Conservation (phyloP, 371 early-diverging fungal species). For the Mortierella sp. region DNA sequence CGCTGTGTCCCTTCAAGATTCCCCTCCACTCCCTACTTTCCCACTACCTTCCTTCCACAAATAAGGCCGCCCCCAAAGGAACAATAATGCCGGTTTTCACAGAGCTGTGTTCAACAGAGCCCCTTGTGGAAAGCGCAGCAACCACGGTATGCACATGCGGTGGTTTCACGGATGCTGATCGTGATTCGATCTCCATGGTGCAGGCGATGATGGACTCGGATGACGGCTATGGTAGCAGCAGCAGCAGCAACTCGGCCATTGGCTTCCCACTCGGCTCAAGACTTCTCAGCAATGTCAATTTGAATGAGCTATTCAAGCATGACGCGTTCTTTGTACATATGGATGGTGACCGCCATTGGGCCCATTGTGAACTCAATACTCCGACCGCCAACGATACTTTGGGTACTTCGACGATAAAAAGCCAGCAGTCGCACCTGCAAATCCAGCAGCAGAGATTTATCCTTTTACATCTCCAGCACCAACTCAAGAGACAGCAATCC, state of each 20-base stretch:
- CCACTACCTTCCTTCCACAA: too few relatives aligned
- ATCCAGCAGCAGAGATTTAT: background rate
- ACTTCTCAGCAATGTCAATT: background rate
- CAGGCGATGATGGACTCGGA: slow-evolving; percentile 1
- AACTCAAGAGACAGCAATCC: background rate
- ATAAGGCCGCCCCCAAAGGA: too few relatives aligned
- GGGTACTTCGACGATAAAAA: background rate
- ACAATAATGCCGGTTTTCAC: slow-evolving; percentile 9
- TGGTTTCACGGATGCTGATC: background rate
- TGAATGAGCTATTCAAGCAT: background rate
- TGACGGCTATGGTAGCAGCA: background rate
- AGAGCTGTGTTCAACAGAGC: slow-evolving; percentile 1
- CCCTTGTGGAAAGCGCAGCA: background rate
- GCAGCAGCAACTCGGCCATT: background rate
- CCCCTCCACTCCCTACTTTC: too few relatives aligned
- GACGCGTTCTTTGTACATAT: slow-evolving; percentile 22
- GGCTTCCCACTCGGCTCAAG: background rate
- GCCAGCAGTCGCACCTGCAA: background rate
- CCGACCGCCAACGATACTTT: background rate
- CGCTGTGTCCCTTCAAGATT: too few relatives aligned
- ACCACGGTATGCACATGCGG: slow-evolving; percentile 4
- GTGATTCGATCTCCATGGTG: too few relatives aligned
- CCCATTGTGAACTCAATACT: slow-evolving; percentile 26
- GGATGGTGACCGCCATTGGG: slow-evolving; percentile 30
- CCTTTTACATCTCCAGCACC: background rate